Base-by-base conservation (phyloP, 495 filamentous ascomycete species). In the Hypoxylon subgilvum region DNA sequence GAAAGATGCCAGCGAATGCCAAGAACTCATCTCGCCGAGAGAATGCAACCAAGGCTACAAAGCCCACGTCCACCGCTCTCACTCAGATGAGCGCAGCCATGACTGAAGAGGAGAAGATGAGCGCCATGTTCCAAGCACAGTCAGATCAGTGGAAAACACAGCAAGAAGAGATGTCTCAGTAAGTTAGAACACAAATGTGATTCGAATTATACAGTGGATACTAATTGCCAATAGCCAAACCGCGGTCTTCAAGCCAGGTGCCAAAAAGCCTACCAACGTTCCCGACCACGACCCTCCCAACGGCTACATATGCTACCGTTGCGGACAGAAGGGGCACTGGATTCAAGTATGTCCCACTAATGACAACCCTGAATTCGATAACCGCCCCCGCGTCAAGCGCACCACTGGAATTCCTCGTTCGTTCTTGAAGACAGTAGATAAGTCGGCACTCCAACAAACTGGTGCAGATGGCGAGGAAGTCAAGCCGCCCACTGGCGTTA, bases 261-360 rank as follows among this genome's bases (percentile, higher is more conserved):
- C 64, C 35, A 87, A 87, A 66, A 84, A 85, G 53, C 84, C 86
- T 31, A 76, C 84, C 38, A 91, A 91, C 67, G 84, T 91, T 17
- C 95, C 94, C 13, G 90, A 93, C 57, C 91, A 95, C 65, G 88
- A 90, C 7, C 92, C 93, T 12, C 92, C 94, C 4, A 86, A 88
- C 18, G 92, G 92, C 25, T 99, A 99, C 70, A 83, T 96, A 52
- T 99, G 94, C 74, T 96, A 97, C 65, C 88, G 94, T n/a, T 99
- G 94, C 73, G 88, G 91, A 52, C 88, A 97, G 72, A 98, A 97
- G 77, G 94, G 95, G 17, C 94, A 99, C 71, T 97, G 93, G 92
- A 99, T 99, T 48, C 91, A 97, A 74, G 84, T 86, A 8, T 98
- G 94, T 59, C 94, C 94, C 13, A 99, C 94, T 12, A 99, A 99